A percentile compares a stretch with the other conserved stretches of the same genome.
phyloP scores from a whole-genome alignment of 352 stramenopile genomes.

The Phytopythium montanum region DNA sequence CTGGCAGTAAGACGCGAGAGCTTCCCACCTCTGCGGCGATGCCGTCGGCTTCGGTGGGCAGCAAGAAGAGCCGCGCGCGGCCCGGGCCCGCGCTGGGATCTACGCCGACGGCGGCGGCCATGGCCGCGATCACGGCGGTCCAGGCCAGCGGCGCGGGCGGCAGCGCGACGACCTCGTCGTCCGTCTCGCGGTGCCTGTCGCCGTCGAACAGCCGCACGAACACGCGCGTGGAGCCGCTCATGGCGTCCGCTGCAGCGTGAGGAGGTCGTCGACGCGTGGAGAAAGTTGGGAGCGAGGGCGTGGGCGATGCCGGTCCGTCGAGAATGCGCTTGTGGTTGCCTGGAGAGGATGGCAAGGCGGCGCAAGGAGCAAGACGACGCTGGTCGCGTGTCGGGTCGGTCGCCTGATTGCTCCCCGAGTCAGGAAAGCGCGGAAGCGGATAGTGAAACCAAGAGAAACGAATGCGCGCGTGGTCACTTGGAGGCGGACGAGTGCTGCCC shows the following conservation, averaged over 20 bases:
- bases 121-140: constrained; percentile 51
- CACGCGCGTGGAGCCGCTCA: constrained; percentile 46
- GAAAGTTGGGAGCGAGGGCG: too few species aligned
- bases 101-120: constrained; percentile 56
- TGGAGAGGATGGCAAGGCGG: too few species aligned
- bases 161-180: constrained; percentile 67
- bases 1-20: not conserved
- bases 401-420: not conserved
- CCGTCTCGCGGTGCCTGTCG: constrained; percentile 38
- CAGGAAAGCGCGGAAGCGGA: not conserved
- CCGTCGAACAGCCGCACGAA: constrained; percentile 79
- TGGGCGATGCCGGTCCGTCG: not conserved
- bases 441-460: not conserved
- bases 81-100: constrained; percentile 8
- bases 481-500: constrained; percentile 1
- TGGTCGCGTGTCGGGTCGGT: too few species aligned
- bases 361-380: too few species aligned
- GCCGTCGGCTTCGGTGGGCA: constrained; percentile 48
- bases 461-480: constrained; percentile 1
- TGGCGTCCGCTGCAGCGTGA: not conserved
- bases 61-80: constrained; percentile 52
- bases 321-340: not conserved
- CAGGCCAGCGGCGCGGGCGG: constrained; percentile 65
- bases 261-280: too few species aligned
- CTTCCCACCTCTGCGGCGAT: constrained; percentile 57